A percentile compares a stretch with the other conserved stretches of the same genome.
phyloP scores from a whole-genome alignment of 371 early-diverging fungal species.

The Rhizopus sp. region DNA sequence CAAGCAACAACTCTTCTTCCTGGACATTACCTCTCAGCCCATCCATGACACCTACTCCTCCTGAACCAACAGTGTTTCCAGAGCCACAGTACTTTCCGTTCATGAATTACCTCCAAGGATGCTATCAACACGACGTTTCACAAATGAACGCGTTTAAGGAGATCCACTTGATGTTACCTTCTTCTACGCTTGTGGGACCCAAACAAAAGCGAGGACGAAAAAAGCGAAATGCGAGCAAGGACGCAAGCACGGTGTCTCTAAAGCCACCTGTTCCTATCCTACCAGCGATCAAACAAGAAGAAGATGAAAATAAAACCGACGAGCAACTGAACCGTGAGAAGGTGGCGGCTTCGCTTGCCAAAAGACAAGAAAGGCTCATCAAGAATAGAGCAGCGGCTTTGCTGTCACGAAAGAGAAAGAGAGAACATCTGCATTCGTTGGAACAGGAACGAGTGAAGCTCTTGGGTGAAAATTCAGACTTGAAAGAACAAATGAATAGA shows the following conservation, averaged over 20 bases:
- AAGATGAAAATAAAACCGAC: conserved; percentile 1
- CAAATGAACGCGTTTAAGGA: neutral
- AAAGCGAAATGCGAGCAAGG: conserved; percentile 29
- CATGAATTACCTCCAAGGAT: neutral
- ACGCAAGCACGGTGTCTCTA: conserved; percentile 5
- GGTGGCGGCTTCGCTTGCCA: conserved; percentile 42
- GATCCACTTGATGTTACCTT: conserved; percentile 5
- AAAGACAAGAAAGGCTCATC: conserved; percentile 86
- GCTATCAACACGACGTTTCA: neutral
- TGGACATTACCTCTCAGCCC: neutral
- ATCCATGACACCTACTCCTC: neutral
- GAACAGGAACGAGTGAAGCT: conserved; percentile 66
- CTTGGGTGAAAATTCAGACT: conserved; percentile 35
- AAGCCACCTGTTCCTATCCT: conserved; percentile 33
- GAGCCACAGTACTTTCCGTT: neutral
- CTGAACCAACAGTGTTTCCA: neutral
- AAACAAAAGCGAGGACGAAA: conserved; percentile 48
- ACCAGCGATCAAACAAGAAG: conserved; percentile 10
- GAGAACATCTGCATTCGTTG: conserved; percentile 76
- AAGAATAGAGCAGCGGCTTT: conserved; percentile 91
- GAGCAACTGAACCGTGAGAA: conserved; percentile 16
- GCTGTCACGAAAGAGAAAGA: conserved; percentile 86
- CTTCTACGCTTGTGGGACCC: neutral
- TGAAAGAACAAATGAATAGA: conserved; percentile 4
- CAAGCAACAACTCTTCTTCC: conserved; percentile 12